phyloP scores from a whole-genome alignment of 108 stramenopile species.

The Nannochloropsis salina region DNA sequence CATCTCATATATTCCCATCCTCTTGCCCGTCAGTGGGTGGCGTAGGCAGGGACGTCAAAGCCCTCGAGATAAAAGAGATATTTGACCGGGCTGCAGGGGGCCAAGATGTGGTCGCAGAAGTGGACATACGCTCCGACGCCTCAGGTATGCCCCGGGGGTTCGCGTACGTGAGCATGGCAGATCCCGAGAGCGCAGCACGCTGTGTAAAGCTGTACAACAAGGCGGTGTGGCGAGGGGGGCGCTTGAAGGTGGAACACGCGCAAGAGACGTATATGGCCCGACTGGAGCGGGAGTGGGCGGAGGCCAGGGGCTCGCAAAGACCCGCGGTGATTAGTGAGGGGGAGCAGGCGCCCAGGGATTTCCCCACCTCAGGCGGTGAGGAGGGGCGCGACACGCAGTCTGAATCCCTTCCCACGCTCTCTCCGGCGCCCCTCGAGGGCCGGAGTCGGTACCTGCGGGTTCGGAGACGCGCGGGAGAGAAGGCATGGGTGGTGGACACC shows the following conservation, averaged over 20 bases:
- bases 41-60: not conserved
- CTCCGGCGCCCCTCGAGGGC: not conserved
- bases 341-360: not conserved
- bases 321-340: not conserved
- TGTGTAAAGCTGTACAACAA: not conserved
- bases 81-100: not conserved
- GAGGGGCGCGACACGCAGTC: not conserved
- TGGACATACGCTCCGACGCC: not conserved
- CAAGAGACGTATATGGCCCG: conserved; percentile 11
- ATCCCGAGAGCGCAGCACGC: not conserved
- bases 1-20: not conserved
- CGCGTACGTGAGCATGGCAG: conserved; percentile 16
- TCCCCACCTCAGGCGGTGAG: not conserved
- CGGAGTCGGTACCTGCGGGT: not conserved
- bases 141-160: not conserved
- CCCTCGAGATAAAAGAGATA: not conserved
- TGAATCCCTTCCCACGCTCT: not conserved
- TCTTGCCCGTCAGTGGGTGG: not conserved
- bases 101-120: not conserved
- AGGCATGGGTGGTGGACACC: not conserved
- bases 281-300: conserved; percentile 2
- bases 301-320: not conserved
- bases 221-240: conserved; percentile 12
- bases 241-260: not conserved
- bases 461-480: conserved; percentile 7